Evolutionary conservation across 352 stramenopile species (phyloP), one percentile per base, ranked within the genome.

Genomic region (Phytophthora boehmeriae): DNA sequence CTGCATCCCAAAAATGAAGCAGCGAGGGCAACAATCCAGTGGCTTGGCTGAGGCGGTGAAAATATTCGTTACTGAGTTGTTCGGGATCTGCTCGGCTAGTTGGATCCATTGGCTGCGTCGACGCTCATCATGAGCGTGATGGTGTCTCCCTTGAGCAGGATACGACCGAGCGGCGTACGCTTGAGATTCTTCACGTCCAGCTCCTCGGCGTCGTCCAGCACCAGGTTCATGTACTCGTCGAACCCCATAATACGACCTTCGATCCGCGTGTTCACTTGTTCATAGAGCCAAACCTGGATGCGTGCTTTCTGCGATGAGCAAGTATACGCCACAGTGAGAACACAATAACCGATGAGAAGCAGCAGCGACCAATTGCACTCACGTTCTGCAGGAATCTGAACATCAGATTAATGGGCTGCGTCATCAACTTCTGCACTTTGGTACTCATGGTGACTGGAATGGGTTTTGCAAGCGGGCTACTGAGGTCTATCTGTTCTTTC

Each of bases 161-260:
- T 99, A 55, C 97, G 90, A 13, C 98, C 97, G 30, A 99, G 81
- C 50, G 96, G 81, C 48, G 84, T 97, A 63, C 88, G 89, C 72
- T 97, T 97, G 48, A 97, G 88, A 47, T 93, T 97, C 77, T 98
- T 98, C 46, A 97, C 86, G 63, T 98, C 89, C 16, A 99, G 75
- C 76, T 99, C 97, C 61, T 98, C 94, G 10, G 97, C 97, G 72
- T 99, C 94, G 72, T 99, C 97, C 64, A 99, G 84, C 34, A 99
- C 96, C 41, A 99, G 84, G 83, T 99, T 99, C 98, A 99, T 99
- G 86, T 99, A 99, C 78, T 98, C 96, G 74, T 98, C 96, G 72
- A 98, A 98, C 44, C 96, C 95, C 83, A 96, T 98, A 76, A 99
- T 99, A 50, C 97, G 94, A n/a, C 98, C 98, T 76, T 99, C 98